A percentile compares a stretch with the other conserved stretches of the same genome.
phyloP scores from a whole-genome alignment of 2,329 filamentous ascomycete genomes.

The Triangularia setosa region DNA sequence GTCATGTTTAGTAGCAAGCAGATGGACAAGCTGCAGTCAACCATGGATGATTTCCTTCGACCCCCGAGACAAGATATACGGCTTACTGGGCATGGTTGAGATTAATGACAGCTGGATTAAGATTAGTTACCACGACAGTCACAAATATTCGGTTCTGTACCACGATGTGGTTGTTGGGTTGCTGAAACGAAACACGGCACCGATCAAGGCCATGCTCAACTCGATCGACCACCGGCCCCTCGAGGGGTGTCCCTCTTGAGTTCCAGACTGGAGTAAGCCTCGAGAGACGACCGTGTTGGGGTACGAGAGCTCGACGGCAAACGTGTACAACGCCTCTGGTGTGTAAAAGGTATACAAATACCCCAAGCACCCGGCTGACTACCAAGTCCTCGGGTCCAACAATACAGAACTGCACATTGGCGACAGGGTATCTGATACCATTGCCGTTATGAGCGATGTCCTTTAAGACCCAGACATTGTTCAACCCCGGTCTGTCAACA shows the following conservation, averaged over 20 bases:
- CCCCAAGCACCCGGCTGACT: not conserved
- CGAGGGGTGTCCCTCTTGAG: not conserved
- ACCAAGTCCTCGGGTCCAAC: not conserved
- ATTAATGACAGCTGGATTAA: not conserved
- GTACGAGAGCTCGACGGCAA: not conserved
- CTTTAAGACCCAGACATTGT: not conserved
- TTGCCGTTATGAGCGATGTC: not conserved
- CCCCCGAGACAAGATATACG: constrained; percentile 25
- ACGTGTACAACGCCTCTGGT: not conserved
- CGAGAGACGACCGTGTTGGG: not conserved
- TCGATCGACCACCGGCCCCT: not conserved
- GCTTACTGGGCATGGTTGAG: not conserved
- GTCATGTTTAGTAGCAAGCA: constrained; percentile 51
- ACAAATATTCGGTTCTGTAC: not conserved
- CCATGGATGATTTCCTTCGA: constrained; percentile 47
- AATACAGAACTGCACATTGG: not conserved
- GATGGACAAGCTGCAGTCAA: constrained; percentile 42
- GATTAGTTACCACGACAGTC: not conserved
- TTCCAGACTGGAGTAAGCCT: not conserved
- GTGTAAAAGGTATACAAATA: not conserved
- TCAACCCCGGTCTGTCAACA: not conserved
- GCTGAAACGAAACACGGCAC: not conserved
- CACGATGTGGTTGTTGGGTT: not conserved
- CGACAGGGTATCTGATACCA: not conserved
- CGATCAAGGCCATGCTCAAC: not conserved